phyloP scores from a whole-genome alignment of 768 basidiomycete species.

The Pleurotus tuoliensis region DNA sequence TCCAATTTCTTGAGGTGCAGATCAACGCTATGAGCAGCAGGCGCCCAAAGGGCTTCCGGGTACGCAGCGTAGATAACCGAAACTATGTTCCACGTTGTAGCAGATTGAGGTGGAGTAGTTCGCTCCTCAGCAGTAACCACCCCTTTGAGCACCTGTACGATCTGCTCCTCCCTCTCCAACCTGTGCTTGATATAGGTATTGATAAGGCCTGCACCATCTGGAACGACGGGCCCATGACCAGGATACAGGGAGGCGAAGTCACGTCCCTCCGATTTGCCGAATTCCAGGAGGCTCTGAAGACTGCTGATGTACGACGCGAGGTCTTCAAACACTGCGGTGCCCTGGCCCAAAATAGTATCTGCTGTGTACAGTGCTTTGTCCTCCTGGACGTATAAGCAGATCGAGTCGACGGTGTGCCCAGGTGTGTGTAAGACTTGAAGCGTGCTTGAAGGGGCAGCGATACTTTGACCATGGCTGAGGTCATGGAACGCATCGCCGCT shows the following conservation, averaged over 20 bases:
- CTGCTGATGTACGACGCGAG: constrained; percentile 66
- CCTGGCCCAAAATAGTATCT: constrained; percentile 88
- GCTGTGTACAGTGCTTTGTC: constrained; percentile 84
- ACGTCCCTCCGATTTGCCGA: constrained; percentile 23
- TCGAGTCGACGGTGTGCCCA: constrained; percentile 87
- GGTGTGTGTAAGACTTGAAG: constrained; percentile 80
- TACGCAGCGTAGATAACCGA: constrained; percentile 66
- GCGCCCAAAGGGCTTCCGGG: constrained; percentile 65
- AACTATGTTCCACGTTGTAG: constrained; percentile 62
- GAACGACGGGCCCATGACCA: constrained; percentile 80
- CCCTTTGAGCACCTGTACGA: constrained; percentile 48
- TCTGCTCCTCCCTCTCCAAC: constrained; percentile 75
- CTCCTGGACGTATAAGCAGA: constrained; percentile 64
- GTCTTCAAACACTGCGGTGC: constrained; percentile 87
- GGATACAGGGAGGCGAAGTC: constrained; percentile 66
- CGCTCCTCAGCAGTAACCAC: constrained; percentile 19
- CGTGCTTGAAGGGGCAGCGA: constrained; percentile 28
- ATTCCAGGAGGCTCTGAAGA: constrained; percentile 54
- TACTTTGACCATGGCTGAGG: constrained; percentile 49
- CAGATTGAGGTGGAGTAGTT: neutral
- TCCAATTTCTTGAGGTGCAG: constrained; percentile 74
- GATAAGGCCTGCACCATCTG: constrained; percentile 58
- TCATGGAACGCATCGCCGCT: constrained; percentile 51
- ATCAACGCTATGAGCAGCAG: constrained; percentile 66
- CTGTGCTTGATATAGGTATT: constrained; percentile 76